Conservation (phyloP, 176 grass and related monocot genomes). For the Carex littledalei region DNA sequence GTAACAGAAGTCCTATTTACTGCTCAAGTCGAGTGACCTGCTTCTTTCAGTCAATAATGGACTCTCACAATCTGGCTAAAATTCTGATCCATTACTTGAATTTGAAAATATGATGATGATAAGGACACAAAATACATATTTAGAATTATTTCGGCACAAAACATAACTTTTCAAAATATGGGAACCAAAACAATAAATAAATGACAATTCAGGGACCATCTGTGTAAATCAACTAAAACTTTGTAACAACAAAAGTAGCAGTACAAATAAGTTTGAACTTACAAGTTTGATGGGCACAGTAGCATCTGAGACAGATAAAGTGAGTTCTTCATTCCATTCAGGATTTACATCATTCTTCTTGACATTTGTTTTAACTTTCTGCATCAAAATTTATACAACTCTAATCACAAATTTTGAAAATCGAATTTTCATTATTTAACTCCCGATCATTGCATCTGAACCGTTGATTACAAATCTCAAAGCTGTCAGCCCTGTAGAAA, state of each 20-base stretch:
- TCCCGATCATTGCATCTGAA: too few relatives aligned
- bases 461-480: too few relatives aligned
- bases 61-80: neutral
- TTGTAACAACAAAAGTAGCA: neutral
- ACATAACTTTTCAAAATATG: neutral
- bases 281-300: conserved; percentile 52
- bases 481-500: too few relatives aligned
- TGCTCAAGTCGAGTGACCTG: neutral
- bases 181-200: neutral
- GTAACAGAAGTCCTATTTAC: neutral
- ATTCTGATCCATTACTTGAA: neutral
- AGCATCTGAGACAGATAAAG: too few relatives aligned
- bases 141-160: neutral
- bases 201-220: neutral
- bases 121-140: neutral
- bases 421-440: too few relatives aligned
- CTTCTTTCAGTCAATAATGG: neutral
- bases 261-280: conserved; percentile 24
- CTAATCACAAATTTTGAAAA: too few relatives aligned
- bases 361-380: conserved; percentile 69
- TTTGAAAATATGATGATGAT: neutral
- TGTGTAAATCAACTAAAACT: neutral
- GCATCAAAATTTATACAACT: too few relatives aligned
- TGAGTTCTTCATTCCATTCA: conserved; percentile 55
- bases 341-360: conserved; percentile 73